Base-by-base conservation (phyloP, 257 asterid genomes). In the Nicotiana undulata region DNA sequence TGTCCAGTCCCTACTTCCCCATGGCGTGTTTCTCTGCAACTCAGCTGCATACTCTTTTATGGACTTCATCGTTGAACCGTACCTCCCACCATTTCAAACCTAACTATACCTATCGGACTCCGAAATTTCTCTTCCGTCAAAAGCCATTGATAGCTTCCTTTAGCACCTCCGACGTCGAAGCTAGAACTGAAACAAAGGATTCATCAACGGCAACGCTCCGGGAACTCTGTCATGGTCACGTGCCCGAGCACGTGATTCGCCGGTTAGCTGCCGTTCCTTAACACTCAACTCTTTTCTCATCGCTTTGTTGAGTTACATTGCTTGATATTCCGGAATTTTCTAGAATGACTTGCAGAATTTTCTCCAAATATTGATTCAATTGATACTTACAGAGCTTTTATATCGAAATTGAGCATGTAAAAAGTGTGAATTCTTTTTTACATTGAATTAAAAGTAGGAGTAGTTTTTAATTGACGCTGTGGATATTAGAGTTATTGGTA, bases 171-270 rank as follows among this genome's bases (percentile, higher is more conserved):
- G 51, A 59, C 75, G 76, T 60, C 75, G 89, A 85, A 16, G 85
- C 77, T 67, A 81, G 53, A 40, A 49, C 85, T 59, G 55, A 24
- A 79, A 82, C 44, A 32, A 76, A 80, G 68, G 58, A 80, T 59
- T 44, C 60, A 58, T 22, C 78, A 63, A 68, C 88, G 9, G 8
- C 76, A 20, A 59, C 90, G 29, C 86, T 93, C 75, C 94, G 92
- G 3, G 89, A 90, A 60, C 89, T 93, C 46, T 93, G 99, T 59
- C 79, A 80, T 46, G 92, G 91, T 40, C 96, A 91, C 86, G 96
- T 95, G 37, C 98, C 97, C 31, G 92, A 90, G 56, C 99, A 92
- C 88, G 90, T 95, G 79, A 81, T 95, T 52, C 81, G 77, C 83
- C 89, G 98, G 99, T 83, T 68, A 84, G 91, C 82, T 53, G 37